Evolutionary conservation across 208 protist species (phyloP).

Genomic region (Novymonas esmeraldas): DNA sequence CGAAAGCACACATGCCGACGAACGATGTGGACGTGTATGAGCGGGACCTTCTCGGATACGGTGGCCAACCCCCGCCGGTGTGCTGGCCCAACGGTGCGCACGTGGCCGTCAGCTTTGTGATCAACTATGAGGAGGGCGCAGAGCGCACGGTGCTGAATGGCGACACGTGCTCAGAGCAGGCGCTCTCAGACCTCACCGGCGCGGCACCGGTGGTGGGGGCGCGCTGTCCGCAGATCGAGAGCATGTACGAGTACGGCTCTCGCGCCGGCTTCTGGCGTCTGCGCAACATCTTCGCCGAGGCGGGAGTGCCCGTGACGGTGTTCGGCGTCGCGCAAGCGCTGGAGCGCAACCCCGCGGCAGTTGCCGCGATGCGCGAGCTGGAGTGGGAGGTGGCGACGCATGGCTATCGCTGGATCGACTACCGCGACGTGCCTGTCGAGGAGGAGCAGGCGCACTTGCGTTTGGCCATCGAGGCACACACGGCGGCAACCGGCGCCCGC

Average conservation of each 20-base stretch:
- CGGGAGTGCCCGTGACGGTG: slow-evolving; percentile 29
- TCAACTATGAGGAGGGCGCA: slow-evolving; percentile 38
- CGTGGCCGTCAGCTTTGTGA: slow-evolving; percentile 38
- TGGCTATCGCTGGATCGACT: slow-evolving; percentile 39
- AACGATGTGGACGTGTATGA: slow-evolving; percentile 21
- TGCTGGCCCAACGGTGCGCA: slow-evolving; percentile 28
- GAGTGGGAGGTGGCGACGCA: slow-evolving; percentile 39
- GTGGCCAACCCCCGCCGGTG: slow-evolving; percentile 22
- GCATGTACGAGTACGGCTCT: slow-evolving; percentile 49
- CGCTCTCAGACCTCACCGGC: slow-evolving; percentile 37
- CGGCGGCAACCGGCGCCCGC: slow-evolving; percentile 10
- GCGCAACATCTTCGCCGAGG: slow-evolving; percentile 17
- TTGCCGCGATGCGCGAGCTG: slow-evolving; percentile 23
- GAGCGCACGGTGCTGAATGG: slow-evolving; percentile 33
- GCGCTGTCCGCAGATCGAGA: slow-evolving; percentile 36
- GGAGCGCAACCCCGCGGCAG: slow-evolving; percentile 25
- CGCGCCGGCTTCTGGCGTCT: slow-evolving; percentile 45
- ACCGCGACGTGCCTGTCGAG: slow-evolving; percentile 9
- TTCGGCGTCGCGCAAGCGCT: slow-evolving; percentile 38
- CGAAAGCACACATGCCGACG: background rate
- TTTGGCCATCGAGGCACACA: slow-evolving; percentile 26
- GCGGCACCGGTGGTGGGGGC: slow-evolving; percentile 14
- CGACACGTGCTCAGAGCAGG: slow-evolving; percentile 29
- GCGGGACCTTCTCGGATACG: slow-evolving; percentile 40
- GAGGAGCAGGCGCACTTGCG: slow-evolving; percentile 18